phyloP scores from a whole-genome alignment of 2,329 filamentous ascomycete genomes.

The Sordariomycetes sp. region DNA sequence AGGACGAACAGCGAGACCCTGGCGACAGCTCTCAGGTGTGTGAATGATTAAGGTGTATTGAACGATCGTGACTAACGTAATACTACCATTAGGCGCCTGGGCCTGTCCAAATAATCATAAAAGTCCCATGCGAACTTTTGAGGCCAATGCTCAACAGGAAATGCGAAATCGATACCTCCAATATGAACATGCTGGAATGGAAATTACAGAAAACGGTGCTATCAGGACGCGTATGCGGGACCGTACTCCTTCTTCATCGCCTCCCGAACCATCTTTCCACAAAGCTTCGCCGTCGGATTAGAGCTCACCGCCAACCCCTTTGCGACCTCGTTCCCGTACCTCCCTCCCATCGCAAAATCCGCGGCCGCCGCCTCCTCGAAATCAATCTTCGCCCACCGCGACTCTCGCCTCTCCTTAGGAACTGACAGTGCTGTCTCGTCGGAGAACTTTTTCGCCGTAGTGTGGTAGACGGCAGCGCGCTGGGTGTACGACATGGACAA shows the following conservation, averaged over 20 bases:
- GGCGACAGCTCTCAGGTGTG: conserved; percentile 28
- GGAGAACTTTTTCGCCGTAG: conserved; percentile 35
- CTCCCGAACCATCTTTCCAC: conserved; percentile 55
- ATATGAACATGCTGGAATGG: not conserved
- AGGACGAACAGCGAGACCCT: conserved; percentile 35
- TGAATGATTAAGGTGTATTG: not conserved
- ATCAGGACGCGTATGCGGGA: conserved; percentile 24
- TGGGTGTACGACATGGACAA: conserved; percentile 61
- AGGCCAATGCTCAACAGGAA: conserved; percentile 2
- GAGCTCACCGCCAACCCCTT: conserved; percentile 50
- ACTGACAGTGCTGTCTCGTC: conserved; percentile 17
- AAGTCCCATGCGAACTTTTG: not conserved
- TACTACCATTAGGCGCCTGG: conserved; percentile 11
- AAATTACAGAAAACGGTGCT: not conserved
- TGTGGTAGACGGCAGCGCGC: conserved; percentile 50
- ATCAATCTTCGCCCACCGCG: conserved; percentile 34
- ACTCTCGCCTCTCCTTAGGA: conserved; percentile 25
- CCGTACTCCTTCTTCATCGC: conserved; percentile 58
- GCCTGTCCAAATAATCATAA: conserved; percentile 6
- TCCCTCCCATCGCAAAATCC: conserved; percentile 50
- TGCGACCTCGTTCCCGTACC: conserved; percentile 52
- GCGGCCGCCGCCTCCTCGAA: conserved; percentile 50
- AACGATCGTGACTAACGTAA: not conserved
- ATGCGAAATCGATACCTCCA: not conserved
- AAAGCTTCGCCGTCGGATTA: conserved; percentile 57